Evolutionary conservation across 2,329 filamentous ascomycete species (phyloP).

Genomic region (Colletotrichum magnum): DNA sequence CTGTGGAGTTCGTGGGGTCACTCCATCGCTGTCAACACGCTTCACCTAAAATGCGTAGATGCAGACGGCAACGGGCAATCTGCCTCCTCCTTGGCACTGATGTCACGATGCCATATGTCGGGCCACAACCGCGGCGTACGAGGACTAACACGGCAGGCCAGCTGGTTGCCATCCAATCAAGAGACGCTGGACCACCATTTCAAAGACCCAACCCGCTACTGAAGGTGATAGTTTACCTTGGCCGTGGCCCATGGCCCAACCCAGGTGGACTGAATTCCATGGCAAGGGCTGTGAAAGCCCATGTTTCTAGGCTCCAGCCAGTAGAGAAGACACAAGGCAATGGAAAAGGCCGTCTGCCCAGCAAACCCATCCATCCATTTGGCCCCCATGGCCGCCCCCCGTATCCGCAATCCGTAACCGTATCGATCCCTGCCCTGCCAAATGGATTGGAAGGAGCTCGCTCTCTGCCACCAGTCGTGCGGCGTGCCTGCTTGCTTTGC

Average conservation of each 20-base stretch:
- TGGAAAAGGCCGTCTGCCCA: neutral
- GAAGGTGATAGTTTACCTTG: neutral
- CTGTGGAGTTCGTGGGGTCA: neutral
- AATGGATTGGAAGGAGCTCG: too few relatives aligned
- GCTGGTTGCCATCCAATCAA: slow-evolving; percentile 1
- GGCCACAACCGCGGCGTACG: neutral
- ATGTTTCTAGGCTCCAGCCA: too few relatives aligned
- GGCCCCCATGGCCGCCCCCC: too few relatives aligned
- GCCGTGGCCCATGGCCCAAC: neutral
- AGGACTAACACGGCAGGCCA: neutral
- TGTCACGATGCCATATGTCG: slow-evolving; percentile 20
- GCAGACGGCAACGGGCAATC: neutral
- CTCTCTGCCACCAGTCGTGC: neutral
- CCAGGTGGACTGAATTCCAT: slow-evolving; percentile 16
- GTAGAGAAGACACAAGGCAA: neutral
- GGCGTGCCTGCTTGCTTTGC: neutral
- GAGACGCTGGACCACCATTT: neutral
- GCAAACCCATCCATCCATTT: slow-evolving; percentile 1
- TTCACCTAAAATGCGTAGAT: neutral
- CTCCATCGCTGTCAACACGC: too few relatives aligned
- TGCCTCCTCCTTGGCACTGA: slow-evolving; percentile 27
- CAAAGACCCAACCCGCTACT: too few relatives aligned
- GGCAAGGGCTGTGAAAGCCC: neutral
- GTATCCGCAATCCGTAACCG: neutral
- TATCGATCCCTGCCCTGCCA: slow-evolving; percentile 6